phyloP scores from a whole-genome alignment of 2,329 filamentous ascomycete genomes.

The Curvularia sp. region DNA sequence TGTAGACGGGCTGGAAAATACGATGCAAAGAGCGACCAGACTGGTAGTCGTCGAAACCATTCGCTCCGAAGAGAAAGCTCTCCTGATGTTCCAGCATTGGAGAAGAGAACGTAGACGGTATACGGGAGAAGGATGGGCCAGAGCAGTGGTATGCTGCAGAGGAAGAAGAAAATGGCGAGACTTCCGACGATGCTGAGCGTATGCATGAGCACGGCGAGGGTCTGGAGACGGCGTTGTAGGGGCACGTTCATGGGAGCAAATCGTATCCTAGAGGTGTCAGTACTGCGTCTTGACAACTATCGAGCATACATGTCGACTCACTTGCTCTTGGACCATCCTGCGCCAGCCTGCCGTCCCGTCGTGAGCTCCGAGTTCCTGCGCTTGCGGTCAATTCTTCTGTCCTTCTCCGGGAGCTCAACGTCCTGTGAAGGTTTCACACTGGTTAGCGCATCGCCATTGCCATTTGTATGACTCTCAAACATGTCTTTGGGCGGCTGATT shows the following conservation, averaged over 20 bases:
- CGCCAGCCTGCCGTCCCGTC: conserved; percentile 61
- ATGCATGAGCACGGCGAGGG: conserved; percentile 57
- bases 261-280: conserved; percentile 64
- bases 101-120: conserved; percentile 81
- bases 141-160: conserved; percentile 87
- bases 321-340: conserved; percentile 60
- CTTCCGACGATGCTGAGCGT: conserved; percentile 57
- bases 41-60: conserved; percentile 71
- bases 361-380: conserved; percentile 54
- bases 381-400: conserved; percentile 41
- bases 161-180: conserved; percentile 84
- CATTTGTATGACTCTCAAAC: conserved; percentile 55
- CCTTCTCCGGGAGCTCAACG: conserved; percentile 41
- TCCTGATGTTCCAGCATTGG: conserved; percentile 77
- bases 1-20: conserved; percentile 93
- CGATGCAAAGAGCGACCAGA: conserved; percentile 89
- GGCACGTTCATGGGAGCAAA: conserved; percentile 84
- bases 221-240: conserved; percentile 59
- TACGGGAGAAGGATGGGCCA: conserved; percentile 85
- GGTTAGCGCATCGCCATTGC: conserved; percentile 55
- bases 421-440: conserved; percentile 52
- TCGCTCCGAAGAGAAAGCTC: conserved; percentile 76
- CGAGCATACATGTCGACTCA: conserved; percentile 32
- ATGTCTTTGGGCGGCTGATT: conserved; percentile 41
- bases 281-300: conserved; percentile 2